Base-by-base conservation (phyloP, 1,139 yeast species). In the Blastobotrys apis region DNA sequence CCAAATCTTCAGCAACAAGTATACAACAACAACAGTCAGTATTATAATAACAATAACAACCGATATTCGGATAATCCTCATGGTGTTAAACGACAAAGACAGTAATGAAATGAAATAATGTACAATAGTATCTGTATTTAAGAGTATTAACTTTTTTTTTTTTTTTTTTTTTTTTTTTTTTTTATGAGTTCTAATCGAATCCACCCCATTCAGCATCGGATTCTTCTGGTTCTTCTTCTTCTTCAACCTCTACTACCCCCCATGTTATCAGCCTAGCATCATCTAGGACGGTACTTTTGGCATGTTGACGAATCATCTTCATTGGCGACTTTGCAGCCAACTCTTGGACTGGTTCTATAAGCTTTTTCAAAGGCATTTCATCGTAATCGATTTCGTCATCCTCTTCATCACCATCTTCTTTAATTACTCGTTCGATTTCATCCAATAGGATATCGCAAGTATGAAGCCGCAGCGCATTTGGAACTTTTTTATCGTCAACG, bases 391-490 rank as follows among this genome's bases (percentile, higher is more conserved):
- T 54, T 17, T 43, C 57, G 4, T 53, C 48, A 10, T 35, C 34
- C 10, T 39, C 42, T 5, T 20, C 35, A 5, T 41, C 46, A 16
- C 46, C 55, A 2, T 48, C 66, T 57, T 69, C 77, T 49, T 77
- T 76, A 46, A 83, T 62, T 8, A 82, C 76, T 50, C 74, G 73
- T 57, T 83, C 95, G 53, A 92, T 69, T 65, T 92, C 98, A 57
- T 90, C 97, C 37, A 85, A 64, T 60, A 78, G 81, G 15, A 92
- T 78, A 66, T 92, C 98, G 53, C 85, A 75, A 44, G 92, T 66
- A 66, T 92, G 98, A 64, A 84, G 78, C 27, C 95, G 81, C 44
- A 92, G 74, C 21, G 95, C 95, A 53, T 75, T 76, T 37, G 94
- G 83, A 33, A 81, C 72, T 53, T 75, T 73, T 41, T 75, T 23